Evolutionary conservation across 345 rosid genomes (phyloP).

Genomic region (Linum tenue): DNA sequence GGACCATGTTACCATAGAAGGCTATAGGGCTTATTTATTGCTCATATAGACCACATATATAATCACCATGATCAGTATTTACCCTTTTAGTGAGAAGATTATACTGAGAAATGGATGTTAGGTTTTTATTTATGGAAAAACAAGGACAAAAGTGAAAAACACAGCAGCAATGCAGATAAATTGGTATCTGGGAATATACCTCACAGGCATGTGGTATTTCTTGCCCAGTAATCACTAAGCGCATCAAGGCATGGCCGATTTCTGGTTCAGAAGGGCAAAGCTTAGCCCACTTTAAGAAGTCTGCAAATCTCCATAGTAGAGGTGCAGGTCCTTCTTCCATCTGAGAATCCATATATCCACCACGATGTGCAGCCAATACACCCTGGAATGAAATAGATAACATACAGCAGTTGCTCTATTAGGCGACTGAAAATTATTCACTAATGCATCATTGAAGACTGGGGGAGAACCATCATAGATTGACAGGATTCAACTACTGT

Average conservation of each 20-base stretch:
- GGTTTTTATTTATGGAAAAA: no score
- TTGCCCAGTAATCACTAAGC: constrained; percentile 93
- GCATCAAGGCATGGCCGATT: constrained; percentile 97
- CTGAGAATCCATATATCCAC: constrained; percentile 93
- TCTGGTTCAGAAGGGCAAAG: constrained; percentile 97
- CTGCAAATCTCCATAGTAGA: constrained; percentile 89
- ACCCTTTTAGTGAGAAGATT: no score
- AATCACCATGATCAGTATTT: no score
- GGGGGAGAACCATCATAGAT: not conserved
- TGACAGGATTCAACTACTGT: not conserved
- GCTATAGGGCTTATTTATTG: no score
- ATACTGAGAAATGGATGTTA: no score
- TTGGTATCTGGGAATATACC: constrained; percentile 32
- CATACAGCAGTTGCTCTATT: not conserved
- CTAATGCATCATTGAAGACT: no score
- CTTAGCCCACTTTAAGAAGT: constrained; percentile 94
- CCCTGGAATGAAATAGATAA: constrained; percentile 41
- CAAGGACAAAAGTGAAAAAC: not conserved
- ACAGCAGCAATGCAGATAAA: not conserved
- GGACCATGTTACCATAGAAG: no score
- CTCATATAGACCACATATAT: no score
- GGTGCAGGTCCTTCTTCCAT: constrained; percentile 99
- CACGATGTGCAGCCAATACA: constrained; percentile 95
- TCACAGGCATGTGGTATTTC: constrained; percentile 98
- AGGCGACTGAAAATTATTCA: not conserved